Evolutionary conservation across 768 basidiomycete species (phyloP).

Genomic region (Lactarius sp.): DNA sequence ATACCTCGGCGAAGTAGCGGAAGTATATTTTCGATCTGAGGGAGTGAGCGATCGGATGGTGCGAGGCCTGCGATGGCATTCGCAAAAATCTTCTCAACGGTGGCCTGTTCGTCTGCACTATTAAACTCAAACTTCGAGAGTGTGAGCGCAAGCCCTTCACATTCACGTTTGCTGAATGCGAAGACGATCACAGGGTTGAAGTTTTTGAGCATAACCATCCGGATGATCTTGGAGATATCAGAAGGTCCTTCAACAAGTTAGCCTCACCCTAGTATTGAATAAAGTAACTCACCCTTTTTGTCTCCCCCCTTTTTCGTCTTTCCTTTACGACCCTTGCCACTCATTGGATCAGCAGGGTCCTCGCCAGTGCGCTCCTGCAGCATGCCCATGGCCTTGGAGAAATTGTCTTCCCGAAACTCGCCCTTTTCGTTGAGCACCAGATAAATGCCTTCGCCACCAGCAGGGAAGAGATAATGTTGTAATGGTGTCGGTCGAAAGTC

Average conservation of each 20-base stretch:
- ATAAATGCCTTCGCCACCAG: constrained; percentile 95
- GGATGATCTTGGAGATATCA: constrained; percentile 96
- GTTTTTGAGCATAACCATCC: constrained; percentile 97
- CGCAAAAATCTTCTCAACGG: constrained; percentile 83
- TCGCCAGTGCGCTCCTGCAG: constrained; percentile 80
- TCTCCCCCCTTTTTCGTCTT: constrained; percentile 92
- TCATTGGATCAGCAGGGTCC: constrained; percentile 82
- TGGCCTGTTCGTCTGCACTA: constrained; percentile 83
- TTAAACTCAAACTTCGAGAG: constrained; percentile 98
- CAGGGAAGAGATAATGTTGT: constrained; percentile 97
- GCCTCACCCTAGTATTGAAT: constrained; percentile 1
- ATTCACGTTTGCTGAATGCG: constrained; percentile 97
- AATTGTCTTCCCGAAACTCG: constrained; percentile 95
- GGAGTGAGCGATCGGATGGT: constrained; percentile 80
- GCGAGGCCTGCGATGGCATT: constrained; percentile 91
- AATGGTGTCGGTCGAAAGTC: constrained; percentile 98
- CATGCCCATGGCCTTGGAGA: constrained; percentile 95
- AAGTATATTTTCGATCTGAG: constrained; percentile 89
- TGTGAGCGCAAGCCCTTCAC: constrained; percentile 85
- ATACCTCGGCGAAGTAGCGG: constrained; percentile 93
- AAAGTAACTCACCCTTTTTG: constrained; percentile 64
- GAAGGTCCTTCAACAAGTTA: constrained; percentile 55
- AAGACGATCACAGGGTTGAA: constrained; percentile 99
- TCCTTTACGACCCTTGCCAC: constrained; percentile 86
- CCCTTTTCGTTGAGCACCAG: constrained; percentile 98